Evolutionary conservation across 352 stramenopile genomes (phyloP), one percentile per base, ranked within the genome.

Genomic region (Blastocystis sp.): DNA sequence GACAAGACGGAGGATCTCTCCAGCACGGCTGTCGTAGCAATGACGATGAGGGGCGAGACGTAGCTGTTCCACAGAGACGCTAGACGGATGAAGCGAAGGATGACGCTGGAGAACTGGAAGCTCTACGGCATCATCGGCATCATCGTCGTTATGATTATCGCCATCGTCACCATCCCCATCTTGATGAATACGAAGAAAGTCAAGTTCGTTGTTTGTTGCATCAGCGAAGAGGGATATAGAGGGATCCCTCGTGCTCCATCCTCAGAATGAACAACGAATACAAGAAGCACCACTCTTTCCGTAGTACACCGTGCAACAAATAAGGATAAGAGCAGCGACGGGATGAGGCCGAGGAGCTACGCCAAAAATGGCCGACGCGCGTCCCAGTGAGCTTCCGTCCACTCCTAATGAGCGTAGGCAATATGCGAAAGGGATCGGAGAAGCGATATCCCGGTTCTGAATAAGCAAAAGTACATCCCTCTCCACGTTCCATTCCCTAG

Each of bases 401-500:
- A 17, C 74, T 5, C 7, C 48, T 59, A n/a, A 77, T 2, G 21
- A 17, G 60, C 69, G 11, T 89, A 94, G 92, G 92, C 95, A 62
- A 96, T 96, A 90, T 95, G 92, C 90, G 93, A 96, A 90, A 95
- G 98, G 91, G 95, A 96, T 23, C 94, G 98, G 90, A 94, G 95
- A 84, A 98, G 94, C 62, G 96, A 98, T 89, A 98, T 99, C 90
- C 96, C 96, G 34, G 96, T 99, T 90, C 99, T 99, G 93, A 96
- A 99, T 91, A 99, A 99, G 93, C 98, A 99, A 91, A 99, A 99
- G 92, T 94, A 87, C 59, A 74, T 91, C 7, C 60, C 28, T 7
- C 53, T 38, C 21, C 43, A 3, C 43, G 21, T 1, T n/a, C 17
- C 28, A 43, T 9, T 53, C 7, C 59, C 34, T 38, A 90, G 79